Conservation (phyloP, 1,284 basidiomycete genomes). For the Trichosporon sp. region DNA sequence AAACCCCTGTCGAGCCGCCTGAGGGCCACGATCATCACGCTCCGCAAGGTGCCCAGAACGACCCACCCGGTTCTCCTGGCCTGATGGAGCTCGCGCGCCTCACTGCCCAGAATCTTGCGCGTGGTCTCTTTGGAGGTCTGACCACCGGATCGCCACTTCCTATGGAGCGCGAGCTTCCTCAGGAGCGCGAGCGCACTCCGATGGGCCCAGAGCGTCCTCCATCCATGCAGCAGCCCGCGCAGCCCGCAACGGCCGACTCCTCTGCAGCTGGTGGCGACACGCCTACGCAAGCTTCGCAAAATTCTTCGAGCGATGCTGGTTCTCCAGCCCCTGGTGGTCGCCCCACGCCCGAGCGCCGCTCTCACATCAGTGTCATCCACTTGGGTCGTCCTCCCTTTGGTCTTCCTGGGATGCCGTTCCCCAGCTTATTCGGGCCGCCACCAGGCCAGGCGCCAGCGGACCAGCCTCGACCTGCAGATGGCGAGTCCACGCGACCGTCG, state of each 20-base stretch:
- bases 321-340: background rate
- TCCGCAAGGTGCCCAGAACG: background rate
- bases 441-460: background rate
- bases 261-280: background rate
- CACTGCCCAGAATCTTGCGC: background rate
- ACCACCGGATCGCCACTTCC: conserved; percentile 24
- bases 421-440: background rate
- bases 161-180: conserved; percentile 14
- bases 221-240: background rate
- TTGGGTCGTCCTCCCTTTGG: background rate
- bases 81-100: background rate
- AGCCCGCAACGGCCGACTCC: background rate
- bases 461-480: background rate
- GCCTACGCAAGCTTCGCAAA: too few species aligned
- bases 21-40: background rate
- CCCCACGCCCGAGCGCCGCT: conserved; percentile 14
- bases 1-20: conserved; percentile 1
- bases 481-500: background rate
- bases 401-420: background rate
- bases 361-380: conserved; percentile 12
- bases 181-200: background rate
- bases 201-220: background rate
- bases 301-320: background rate
- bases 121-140: conserved; percentile 14
- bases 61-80: background rate